phyloP scores from a whole-genome alignment of 1,284 basidiomycete species.

The Tilletia caries region DNA sequence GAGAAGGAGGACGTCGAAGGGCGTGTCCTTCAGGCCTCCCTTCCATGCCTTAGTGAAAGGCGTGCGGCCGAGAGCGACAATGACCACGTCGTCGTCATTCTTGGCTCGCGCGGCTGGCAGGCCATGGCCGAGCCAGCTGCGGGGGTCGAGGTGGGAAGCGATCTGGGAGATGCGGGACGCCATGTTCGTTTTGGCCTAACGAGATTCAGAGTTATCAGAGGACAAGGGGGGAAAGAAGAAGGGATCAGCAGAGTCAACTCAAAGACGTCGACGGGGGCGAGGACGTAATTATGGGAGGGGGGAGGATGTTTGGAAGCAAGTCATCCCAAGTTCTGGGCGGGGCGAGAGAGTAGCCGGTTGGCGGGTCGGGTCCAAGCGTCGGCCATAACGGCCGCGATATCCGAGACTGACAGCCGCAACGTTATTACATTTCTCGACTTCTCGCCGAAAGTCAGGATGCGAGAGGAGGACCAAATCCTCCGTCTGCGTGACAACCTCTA shows the following conservation, averaged over 20 bases:
- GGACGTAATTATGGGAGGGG: no score
- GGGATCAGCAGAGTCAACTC: not conserved
- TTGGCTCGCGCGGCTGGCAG: slow-evolving; percentile 37
- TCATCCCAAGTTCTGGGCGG: no score
- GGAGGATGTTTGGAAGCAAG: no score
- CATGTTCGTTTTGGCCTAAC: slow-evolving; percentile 18
- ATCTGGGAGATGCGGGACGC: slow-evolving; percentile 40
- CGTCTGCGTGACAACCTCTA: no score
- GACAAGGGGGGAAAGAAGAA: not conserved
- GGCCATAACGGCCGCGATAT: no score
- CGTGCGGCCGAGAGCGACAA: slow-evolving; percentile 77
- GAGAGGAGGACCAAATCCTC: no score
- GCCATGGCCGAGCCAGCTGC: slow-evolving; percentile 42
- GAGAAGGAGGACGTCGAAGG: slow-evolving; percentile 36
- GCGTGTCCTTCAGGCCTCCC: slow-evolving; percentile 74
- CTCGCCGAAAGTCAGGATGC: no score
- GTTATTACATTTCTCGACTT: no score
- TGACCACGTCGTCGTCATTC: slow-evolving; percentile 59
- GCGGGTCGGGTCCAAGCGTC: no score
- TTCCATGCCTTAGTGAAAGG: slow-evolving; percentile 72
- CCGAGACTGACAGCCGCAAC: no score
- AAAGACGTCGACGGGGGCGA: no score
- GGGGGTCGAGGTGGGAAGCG: slow-evolving; percentile 45
- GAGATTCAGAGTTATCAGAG: not conserved
- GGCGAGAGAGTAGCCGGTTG: no score